Conservation (phyloP, 495 filamentous ascomycete genomes). For the Glonium stellatum region DNA sequence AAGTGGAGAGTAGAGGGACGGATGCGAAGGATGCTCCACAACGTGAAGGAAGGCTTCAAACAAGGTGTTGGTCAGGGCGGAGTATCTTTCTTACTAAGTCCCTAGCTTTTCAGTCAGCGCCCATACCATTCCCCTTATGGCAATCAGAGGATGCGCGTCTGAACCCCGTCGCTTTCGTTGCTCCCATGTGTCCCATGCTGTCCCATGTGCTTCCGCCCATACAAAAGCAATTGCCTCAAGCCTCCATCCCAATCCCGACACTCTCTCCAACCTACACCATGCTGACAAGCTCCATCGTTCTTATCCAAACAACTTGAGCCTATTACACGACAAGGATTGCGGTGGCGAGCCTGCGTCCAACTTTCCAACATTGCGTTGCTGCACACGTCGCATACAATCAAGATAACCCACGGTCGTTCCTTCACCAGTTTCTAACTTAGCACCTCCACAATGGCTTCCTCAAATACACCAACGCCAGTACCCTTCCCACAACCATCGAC, state of each 20-base stretch:
- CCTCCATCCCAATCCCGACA: too few species aligned
- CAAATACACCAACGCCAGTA: slow-evolving; percentile 13
- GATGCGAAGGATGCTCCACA: too few species aligned
- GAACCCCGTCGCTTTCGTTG: not conserved
- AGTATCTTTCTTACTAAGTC: not conserved
- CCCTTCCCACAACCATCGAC: slow-evolving; percentile 15
- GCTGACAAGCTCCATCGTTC: too few species aligned
- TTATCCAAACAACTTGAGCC: not conserved
- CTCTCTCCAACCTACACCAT: too few species aligned
- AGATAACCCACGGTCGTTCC: not conserved
- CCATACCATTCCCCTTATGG: not conserved
- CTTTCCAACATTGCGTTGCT: not conserved
- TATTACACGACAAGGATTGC: not conserved
- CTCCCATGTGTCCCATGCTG: not conserved
- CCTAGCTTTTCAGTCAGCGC: not conserved
- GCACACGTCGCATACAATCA: not conserved
- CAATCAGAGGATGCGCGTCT: not conserved
- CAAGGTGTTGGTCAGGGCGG: not conserved
- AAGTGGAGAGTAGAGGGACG: too few species aligned
- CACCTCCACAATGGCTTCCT: slow-evolving; percentile 13
- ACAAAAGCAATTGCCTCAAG: not conserved
- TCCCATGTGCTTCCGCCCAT: not conserved
- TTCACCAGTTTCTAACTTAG: not conserved
- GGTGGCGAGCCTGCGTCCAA: not conserved
- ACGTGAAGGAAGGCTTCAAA: not conserved